Conservation (phyloP, 805 yeast species). For the Candida namnaoensis region DNA sequence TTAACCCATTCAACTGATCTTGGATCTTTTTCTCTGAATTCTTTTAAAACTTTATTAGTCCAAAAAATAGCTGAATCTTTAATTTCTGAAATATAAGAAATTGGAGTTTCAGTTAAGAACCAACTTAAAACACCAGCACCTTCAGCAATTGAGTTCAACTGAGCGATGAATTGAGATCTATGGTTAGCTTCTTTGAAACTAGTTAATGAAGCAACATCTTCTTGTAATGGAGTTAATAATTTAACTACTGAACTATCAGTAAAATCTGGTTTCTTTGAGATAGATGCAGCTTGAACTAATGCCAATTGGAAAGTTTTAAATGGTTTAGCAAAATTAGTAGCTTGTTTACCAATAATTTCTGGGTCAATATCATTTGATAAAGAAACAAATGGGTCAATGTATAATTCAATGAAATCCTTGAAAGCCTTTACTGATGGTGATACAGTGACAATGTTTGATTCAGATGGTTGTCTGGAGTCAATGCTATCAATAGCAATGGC, state of each 20-base stretch:
- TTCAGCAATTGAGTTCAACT: conserved; percentile 78
- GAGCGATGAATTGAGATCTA: conserved; percentile 52
- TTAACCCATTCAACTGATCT: conserved; percentile 79
- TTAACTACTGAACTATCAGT: conserved; percentile 44
- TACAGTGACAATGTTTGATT: conserved; percentile 1
- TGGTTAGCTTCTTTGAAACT: conserved; percentile 71
- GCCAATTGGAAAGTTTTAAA: conserved; percentile 46
- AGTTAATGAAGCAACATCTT: conserved; percentile 45
- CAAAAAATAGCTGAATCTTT: conserved; percentile 92
- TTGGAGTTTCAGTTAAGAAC: conserved; percentile 74
- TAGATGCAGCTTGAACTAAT: conserved; percentile 50
- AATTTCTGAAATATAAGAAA: conserved; percentile 68
- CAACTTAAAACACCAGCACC: conserved; percentile 89
- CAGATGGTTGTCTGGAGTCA: conserved; percentile 1
- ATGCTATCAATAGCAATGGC: not conserved
- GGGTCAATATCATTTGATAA: conserved; percentile 47
- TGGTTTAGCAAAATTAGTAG: conserved; percentile 37
- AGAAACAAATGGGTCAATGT: conserved; percentile 52
- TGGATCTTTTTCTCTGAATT: conserved; percentile 63
- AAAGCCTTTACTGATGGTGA: conserved; percentile 39
- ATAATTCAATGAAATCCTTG: conserved; percentile 40
- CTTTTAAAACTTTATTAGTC: conserved; percentile 86
- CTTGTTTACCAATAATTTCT: conserved; percentile 43
- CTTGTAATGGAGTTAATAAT: conserved; percentile 63
- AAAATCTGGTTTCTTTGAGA: conserved; percentile 57